These are phyloP conservation scores for Microsporum ferrugineum DNA, from an alignment of 2,329 filamentous ascomycete genomes.

Conservation along the genomic window DNA sequence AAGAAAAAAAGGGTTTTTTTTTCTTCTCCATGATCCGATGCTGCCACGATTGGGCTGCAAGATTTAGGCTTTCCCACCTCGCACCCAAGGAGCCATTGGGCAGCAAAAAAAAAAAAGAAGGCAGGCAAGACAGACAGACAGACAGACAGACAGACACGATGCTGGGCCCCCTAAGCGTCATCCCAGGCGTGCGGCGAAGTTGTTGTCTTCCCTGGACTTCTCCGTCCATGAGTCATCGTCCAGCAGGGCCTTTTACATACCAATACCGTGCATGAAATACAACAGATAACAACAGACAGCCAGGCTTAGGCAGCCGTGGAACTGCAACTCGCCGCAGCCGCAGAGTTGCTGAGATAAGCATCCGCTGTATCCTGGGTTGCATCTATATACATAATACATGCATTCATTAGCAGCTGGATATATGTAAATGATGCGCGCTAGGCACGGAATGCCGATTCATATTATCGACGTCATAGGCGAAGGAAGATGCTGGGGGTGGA, in stretches of 20 bases:
- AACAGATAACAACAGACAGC: too few relatives aligned
- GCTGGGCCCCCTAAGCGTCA: background rate
- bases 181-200: background rate
- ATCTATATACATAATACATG: background rate
- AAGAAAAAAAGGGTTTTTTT: background rate
- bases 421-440: background rate
- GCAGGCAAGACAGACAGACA: too few relatives aligned
- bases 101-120: background rate
- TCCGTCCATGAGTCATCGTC: background rate
- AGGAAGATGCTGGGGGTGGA: background rate
- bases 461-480: background rate
- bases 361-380: background rate
- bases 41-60: conserved; percentile 3
- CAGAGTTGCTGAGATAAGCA: conserved; percentile 1
- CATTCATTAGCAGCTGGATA: background rate
- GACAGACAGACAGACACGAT: background rate
- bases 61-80: background rate
- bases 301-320: too few relatives aligned
- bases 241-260: background rate
- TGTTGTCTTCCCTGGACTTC: background rate
- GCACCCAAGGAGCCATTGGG: conserved; percentile 3
- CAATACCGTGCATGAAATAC: background rate
- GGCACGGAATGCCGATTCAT: background rate
- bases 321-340: background rate
- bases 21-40: background rate